Evolutionary conservation across 148 eudicot genomes (phyloP), one percentile per base, ranked within the genome.

Genomic region (Arctostaphylos glauca): DNA sequence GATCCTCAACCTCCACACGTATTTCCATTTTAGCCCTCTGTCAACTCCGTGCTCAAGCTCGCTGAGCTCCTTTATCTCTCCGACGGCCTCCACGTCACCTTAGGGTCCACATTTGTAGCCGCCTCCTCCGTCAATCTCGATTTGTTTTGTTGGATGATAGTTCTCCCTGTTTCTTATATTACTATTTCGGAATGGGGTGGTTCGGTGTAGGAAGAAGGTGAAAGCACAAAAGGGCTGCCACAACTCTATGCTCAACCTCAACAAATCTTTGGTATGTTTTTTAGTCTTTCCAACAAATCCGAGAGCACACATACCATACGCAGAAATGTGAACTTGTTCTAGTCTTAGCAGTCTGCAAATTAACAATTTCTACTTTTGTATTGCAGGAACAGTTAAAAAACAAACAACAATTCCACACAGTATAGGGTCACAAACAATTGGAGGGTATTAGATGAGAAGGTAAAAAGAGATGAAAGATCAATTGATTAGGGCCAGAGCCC

Each of bases 181-280:
- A 31, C 80, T 83, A 19, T 13, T 62, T 81, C 19, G 67, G 4
- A 7, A n/a, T 85, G 56, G 19, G 66, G 31, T 43, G 54, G 50
- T 75, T 58, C 10, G 68, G 85, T 77, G 80, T 85, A 94, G 97
- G 94, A 89, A 78, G 90, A 81, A 8, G 80, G 78, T 49, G 84
- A 83, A 73, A 91, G 88, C 79, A 53, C 93, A 56, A 88, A 87
- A 86, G 97, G 88, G 88, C 98, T 98, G 14, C 84, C 84, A n/a
- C 84, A 75, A 60, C 85, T 89, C 83, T 86, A 82, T 78, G 88
- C n/a, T n/a, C n/a, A 86, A 72, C 58, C 70, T 82, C 84, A 80
- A 75, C 78, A 79, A 80, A 71, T 71, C 16, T 9, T 19, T 7
- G 0, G 31, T 31, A 6, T n/a, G 7, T 13, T 31, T 9, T 19